Evolutionary conservation across 768 basidiomycete genomes (phyloP), one percentile per base, ranked within the genome.

Genomic region (Polyporus arcularius): DNA sequence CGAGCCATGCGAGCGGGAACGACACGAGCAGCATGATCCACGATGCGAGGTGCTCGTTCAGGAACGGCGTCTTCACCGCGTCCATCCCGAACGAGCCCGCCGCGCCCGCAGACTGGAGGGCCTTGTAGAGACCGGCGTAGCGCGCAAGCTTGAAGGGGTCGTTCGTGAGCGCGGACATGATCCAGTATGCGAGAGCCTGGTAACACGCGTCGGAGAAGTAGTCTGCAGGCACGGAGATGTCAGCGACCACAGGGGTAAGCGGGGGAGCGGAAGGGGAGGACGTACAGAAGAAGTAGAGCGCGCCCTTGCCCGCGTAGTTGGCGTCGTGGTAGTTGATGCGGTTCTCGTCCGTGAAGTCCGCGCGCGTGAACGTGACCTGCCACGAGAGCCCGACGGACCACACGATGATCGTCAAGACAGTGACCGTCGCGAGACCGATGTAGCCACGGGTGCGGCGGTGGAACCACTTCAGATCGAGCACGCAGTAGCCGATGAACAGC

Each of bases 1-100:
- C 75, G 57, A 73, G 57, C 21, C 50, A 68, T 38, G 74, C 75
- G 39, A 74, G 69, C 41, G 75, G 74, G 67, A 75, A 72, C 39
- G 74, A 75, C 26, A 68, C 60, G 50, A 77, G 67, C 70, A 77
- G 71, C 64, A 76, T 49, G 35, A 63, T 28, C 74, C 75, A 76
- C 56, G 69, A 70, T 35, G 72, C 73, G 45, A 77, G 71, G 67
- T 73, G 70, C 64, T 80, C 79, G 66, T 77, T 80, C 16, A 80
- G 70, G 67, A 70, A 78, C 32, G 79, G 77, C n/a, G 79, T 77
- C 40, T 58, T 46, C 6, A 76, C 75, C 2, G 79, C 79, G 67
- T 80, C 79, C 78, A 80, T 79, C 30, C 78, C 79, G 64, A 75
- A 80, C 35, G 70, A 72, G 49, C 76, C 75, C 14, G 79, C 79